Percentiles rank a stretch among this genome's conserved stretches.
Conservation (phyloP, 257 asterid species). For the Salvia hispanica region DNA sequence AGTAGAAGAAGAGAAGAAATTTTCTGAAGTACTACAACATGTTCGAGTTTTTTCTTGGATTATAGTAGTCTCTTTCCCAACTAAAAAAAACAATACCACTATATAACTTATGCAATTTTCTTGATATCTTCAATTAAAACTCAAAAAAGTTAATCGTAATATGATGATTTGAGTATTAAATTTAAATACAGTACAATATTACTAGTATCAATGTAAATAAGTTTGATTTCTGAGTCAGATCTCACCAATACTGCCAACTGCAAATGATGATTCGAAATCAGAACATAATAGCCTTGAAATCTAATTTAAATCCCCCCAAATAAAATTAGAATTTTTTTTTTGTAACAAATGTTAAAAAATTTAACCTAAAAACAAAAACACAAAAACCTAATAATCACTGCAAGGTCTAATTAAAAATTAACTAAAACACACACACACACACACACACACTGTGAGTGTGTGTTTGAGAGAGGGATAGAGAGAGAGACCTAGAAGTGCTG, state of each 20-base stretch:
- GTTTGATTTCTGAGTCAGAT: slow-evolving; percentile 31
- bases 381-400: neutral
- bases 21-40: no score
- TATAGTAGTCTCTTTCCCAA: neutral
- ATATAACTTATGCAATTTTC: no score
- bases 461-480: neutral
- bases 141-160: no score
- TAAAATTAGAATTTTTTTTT: neutral
- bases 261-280: neutral
- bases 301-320: neutral
- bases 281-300: neutral
- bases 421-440: no score
- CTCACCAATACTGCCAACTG: neutral
- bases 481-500: no score
- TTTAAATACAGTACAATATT: neutral
- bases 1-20: no score
- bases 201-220: neutral
- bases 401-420: neutral
- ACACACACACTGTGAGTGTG: neutral
- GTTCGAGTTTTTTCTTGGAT: neutral
- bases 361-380: neutral
- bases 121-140: no score
- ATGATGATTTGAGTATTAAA: neutral
- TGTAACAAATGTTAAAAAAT: neutral
- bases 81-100: no score